Base-by-base conservation (phyloP, 305 asterid species). In the Solanum hybrid region DNA sequence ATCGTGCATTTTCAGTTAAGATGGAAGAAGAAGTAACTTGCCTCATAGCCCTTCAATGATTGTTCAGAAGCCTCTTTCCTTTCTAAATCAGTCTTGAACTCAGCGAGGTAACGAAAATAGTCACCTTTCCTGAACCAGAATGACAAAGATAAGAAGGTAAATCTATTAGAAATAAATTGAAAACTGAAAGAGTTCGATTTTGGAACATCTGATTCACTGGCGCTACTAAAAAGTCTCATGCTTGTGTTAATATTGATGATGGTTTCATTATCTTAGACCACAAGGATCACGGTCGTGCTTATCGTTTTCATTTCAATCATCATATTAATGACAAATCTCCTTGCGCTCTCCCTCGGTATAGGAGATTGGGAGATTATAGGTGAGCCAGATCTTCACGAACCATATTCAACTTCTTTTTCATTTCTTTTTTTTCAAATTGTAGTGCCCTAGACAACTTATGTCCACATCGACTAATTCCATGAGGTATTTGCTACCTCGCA, bases 41-140 rank as follows among this genome's bases (percentile, higher is more conserved):
- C 97, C 98, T 95, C 98, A 35, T 95, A 95, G 90, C 97, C 95
- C 92, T 94, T 93, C 88, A 92, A 94, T 34, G 98, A 95, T 77
- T 91, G 93, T 86, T 95, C 96, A 84, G 97, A 91, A 79, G 96
- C 95, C 71, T 94, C 98, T 89, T 94, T 95, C 88, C 93, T 93
- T 45, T 94, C 95, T 36, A 94, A 91, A 19, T 94, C 96, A 17
- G 92, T 90, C 92, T 94, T 94, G 90, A 95, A 95, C 93, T 95
- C 98, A 51, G 98, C 97, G 35, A 95, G 95, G 84, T 95, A 95
- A 78, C 98, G 97, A 80, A 36, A 94, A n/a, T 95, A 95, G 79
- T 95, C 98, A 14, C 97, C 98, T 94, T 94, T 95, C 98, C 98
- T 95, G 94, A 85, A 91, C 90, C 87, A 84, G 11, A 81, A 0